phyloP scores from a whole-genome alignment of 2,329 filamentous ascomycete species.

The Diaporthe destruens region DNA sequence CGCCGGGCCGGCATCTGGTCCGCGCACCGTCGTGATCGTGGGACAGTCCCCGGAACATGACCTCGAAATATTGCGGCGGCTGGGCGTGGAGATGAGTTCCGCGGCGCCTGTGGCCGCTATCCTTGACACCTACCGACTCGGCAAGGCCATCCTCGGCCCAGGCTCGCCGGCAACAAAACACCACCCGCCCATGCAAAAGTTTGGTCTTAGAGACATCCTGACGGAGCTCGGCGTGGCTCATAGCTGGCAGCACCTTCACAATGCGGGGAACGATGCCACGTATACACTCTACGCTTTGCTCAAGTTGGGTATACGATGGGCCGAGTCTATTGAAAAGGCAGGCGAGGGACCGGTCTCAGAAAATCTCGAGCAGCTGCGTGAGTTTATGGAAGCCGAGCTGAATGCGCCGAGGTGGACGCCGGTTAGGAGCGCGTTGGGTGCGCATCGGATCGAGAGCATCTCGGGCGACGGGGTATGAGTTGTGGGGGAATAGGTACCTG shows the following conservation, averaged over 20 bases:
- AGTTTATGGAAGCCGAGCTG: conserved; percentile 12
- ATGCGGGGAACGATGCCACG: conserved; percentile 31
- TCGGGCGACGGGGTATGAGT: not conserved
- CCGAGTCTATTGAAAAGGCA: not conserved
- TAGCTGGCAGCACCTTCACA: conserved; percentile 18
- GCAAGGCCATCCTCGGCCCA: conserved; percentile 25
- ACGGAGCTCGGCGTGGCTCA: conserved; percentile 26
- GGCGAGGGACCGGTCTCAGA: not conserved
- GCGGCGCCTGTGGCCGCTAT: conserved; percentile 1
- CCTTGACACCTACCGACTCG: conserved; percentile 27
- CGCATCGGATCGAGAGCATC: not conserved
- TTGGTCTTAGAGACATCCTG: conserved; percentile 17
- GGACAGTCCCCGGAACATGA: conserved; percentile 25
- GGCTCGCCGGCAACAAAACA: conserved; percentile 1
- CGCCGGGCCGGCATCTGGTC: not conserved
- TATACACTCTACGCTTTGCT: conserved; percentile 27
- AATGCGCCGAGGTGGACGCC: conserved; percentile 20
- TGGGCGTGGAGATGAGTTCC: conserved; percentile 4
- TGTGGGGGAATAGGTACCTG: not conserved
- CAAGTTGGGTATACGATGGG: conserved; percentile 9
- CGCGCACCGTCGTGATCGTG: not conserved
- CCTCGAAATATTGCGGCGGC: conserved; percentile 21
- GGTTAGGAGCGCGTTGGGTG: conserved; percentile 22
- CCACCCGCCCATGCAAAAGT: not conserved
- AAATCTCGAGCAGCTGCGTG: conserved; percentile 20